phyloP scores from a whole-genome alignment of 495 filamentous ascomycete genomes.

The Trichoderma parareesei region DNA sequence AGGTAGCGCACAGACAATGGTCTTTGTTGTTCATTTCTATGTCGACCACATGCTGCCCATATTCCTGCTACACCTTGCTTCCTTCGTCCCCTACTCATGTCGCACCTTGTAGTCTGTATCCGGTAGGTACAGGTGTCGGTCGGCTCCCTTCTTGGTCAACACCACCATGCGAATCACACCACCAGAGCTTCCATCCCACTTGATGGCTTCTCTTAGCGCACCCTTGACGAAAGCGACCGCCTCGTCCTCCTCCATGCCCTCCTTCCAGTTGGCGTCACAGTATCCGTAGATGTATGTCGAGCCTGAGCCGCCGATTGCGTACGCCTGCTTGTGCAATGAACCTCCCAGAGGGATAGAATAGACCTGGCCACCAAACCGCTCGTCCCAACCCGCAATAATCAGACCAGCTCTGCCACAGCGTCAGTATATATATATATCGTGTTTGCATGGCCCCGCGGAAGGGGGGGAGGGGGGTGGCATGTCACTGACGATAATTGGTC shows the following conservation, averaged over 20 bases:
- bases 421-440: slow-evolving; percentile 19
- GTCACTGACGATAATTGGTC: slow-evolving; percentile 64
- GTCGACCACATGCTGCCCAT: too few relatives aligned
- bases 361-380: slow-evolving; percentile 87
- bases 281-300: slow-evolving; percentile 99
- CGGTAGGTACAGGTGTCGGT: slow-evolving; percentile 83
- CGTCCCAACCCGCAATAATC: slow-evolving; percentile 95
- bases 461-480: background rate
- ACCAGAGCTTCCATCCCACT: slow-evolving; percentile 98
- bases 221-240: slow-evolving; percentile 91
- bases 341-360: slow-evolving; percentile 96
- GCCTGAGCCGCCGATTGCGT: slow-evolving; percentile 91
- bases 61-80: background rate
- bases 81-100: slow-evolving; percentile 23
- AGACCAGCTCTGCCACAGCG: slow-evolving; percentile 66
- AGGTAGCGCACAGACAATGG: background rate
- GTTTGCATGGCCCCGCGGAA: background rate
- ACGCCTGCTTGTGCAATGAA: slow-evolving; percentile 93
- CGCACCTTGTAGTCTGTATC: slow-evolving; percentile 67
- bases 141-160: slow-evolving; percentile 76
- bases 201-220: slow-evolving; percentile 86
- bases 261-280: slow-evolving; percentile 93
- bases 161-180: slow-evolving; percentile 98
- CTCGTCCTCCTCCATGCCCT: slow-evolving; percentile 87
- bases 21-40: background rate